Evolutionary conservation across 306 rosid genomes (phyloP), one percentile per base, ranked within the genome.

Genomic region (Trifolium pratense): DNA sequence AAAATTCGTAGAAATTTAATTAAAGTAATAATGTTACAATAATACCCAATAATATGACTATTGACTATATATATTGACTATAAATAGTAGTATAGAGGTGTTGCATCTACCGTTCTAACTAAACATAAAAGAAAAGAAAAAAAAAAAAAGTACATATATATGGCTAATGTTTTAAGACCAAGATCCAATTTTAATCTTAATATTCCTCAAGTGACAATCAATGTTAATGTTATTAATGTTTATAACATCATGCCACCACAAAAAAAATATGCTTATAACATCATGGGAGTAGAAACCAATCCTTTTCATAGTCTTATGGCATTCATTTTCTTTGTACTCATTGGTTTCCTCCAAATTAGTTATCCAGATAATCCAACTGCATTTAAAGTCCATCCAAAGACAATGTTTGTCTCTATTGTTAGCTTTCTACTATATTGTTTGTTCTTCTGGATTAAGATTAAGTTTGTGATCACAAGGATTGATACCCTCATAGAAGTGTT

Each of bases 351-450:
- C 4, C 67, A 52, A 57, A 25, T 71, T 5, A 56, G 1, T 56
- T 25, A 39, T 15, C 67, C 56, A 5, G 29, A 56, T 13, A 40
- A 9, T 39, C 29, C 67, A 6, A 57, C 57, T 9, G 40, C 72
- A 67, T 67, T 71, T 67, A n/a, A 45, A 25, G 3, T 67, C n/a
- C 39, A 67, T 23, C 72, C 57, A 45, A 45, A 43, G 0, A 67
- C 58, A 2, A 67, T 7, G 25, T 43, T 66, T 0, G 21, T 66
- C 15, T 66, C 71, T 20, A 26, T 45, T 45, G 39, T 25, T 26
- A 67, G 72, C n/a, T 67, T 67, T 67, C 23, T 67, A 25, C n/a
- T 43, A 10, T 67, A 67, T 45, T 67, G 58, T 9, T 15, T 67
- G 2, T 9, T 11, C 13, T 66, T 43, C 0, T 66, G 71, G 56